A percentile compares a stretch with the other conserved stretches of the same genome.
phyloP scores from a whole-genome alignment of 78 protist genomes.

The Speleostelium caveatum region DNA sequence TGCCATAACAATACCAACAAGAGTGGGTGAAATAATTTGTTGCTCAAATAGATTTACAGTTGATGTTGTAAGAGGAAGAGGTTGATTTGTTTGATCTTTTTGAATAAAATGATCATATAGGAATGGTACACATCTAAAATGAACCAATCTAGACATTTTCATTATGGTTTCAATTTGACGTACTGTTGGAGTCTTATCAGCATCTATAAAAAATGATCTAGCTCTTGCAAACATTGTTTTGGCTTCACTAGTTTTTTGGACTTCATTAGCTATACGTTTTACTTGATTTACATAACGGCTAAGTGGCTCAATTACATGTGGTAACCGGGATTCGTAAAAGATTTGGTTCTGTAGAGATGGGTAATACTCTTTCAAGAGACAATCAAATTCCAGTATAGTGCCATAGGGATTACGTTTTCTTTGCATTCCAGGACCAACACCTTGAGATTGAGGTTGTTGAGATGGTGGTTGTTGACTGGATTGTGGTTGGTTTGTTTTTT shows the following conservation, averaged over 20 bases:
- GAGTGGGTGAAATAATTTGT: constrained; percentile 55
- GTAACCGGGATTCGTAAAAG: constrained; percentile 19
- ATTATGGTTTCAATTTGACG: constrained; percentile 56
- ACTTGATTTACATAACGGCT: constrained; percentile 45
- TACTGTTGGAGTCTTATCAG: constrained; percentile 56
- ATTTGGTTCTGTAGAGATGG: constrained; percentile 4
- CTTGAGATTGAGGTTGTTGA: neutral
- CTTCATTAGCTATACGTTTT: constrained; percentile 52
- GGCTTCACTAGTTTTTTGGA: constrained; percentile 53
- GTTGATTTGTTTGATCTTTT: constrained; percentile 7
- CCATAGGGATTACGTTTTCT: neutral
- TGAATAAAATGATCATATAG: constrained; percentile 37
- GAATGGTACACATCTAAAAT: constrained; percentile 79
- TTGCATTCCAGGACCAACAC: neutral
- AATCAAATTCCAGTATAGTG: constrained; percentile 54
- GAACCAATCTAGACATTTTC: constrained; percentile 71
- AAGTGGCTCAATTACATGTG: constrained; percentile 36
- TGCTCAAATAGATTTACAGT: neutral
- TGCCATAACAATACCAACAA: constrained; percentile 66
- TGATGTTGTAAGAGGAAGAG: too few species aligned
- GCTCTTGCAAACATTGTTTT: constrained; percentile 58
- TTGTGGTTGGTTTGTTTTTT: neutral
- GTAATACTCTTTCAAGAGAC: constrained; percentile 16
- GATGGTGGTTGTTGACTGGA: neutral
- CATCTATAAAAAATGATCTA: constrained; percentile 48